Percentiles rank a stretch among this genome's conserved stretches.
Evolutionary conservation across 129 eudicot genomes (phyloP).

Genomic region (sunflower (Helianthus annuus)): DNA sequence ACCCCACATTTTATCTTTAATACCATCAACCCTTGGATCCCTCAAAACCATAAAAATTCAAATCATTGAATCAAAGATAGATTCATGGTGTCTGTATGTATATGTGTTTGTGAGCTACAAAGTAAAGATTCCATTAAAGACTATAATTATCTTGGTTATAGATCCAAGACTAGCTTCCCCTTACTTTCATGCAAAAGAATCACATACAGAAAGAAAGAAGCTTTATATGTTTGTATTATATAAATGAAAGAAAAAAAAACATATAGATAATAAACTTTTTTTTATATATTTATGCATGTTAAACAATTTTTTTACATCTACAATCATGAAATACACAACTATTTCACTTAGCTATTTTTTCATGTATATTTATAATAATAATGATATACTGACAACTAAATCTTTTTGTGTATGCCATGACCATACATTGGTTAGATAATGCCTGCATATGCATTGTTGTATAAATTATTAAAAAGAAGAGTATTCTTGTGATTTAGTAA

Average conservation of each 20-base stretch:
- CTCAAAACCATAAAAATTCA: slow-evolving; percentile 44
- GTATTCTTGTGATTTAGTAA: not conserved
- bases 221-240: slow-evolving; percentile 21
- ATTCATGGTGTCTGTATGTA: slow-evolving; percentile 38
- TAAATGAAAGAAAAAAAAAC: not conserved
- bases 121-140: slow-evolving; percentile 39
- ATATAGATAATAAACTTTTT: too few relatives aligned
- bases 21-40: slow-evolving; percentile 48
- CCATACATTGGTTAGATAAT: too few relatives aligned
- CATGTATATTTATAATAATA: too few relatives aligned
- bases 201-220: slow-evolving; percentile 32
- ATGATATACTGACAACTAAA: too few relatives aligned
- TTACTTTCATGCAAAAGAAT: slow-evolving; percentile 71
- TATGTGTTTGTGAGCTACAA: slow-evolving; percentile 38
- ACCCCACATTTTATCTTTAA: slow-evolving; percentile 35
- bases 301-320: too few relatives aligned
- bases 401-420: not conserved
- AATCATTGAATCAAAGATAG: slow-evolving; percentile 42
- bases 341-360: too few relatives aligned
- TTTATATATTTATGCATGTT: too few relatives aligned
- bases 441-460: not conserved
- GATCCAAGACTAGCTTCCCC: slow-evolving; percentile 75
- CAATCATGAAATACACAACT: too few relatives aligned
- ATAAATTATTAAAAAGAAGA: not conserved
- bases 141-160: slow-evolving; percentile 43